Evolutionary conservation across 495 filamentous ascomycete genomes (phyloP), one percentile per base, ranked within the genome.

Genomic region (Annulohypoxylon stygium): DNA sequence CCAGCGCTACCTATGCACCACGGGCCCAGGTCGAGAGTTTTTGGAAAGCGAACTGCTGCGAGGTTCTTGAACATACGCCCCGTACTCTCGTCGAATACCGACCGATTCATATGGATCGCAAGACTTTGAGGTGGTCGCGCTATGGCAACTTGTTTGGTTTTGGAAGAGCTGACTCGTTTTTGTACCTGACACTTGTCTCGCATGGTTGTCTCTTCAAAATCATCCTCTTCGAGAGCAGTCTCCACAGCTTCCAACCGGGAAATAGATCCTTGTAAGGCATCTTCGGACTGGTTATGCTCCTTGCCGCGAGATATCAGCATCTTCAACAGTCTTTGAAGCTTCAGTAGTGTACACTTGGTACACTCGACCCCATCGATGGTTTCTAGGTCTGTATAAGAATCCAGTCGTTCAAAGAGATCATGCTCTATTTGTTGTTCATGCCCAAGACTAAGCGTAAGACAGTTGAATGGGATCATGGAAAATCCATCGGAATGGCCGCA

Each of bases 391-490:
- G 94, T 97, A 77, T 93, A 97, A 57, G 93, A 89, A 75, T 94
- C 91, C 36, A 99, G 82, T 73, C 93, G 93, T 48, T 95, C 90
- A 57, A 88, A 86, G 0, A 99, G 76, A 70, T 91, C 87, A 70
- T 91, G 91, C 58, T 23, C 20, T 23, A 84, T 79, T 43, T 71
- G 80, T 69, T 76, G 78, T 14, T 83, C 83, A 37, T 77, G 75
- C 5, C 89, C 91, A 0, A 98, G 86, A 39, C 89, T 92, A 0
- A 99, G 88, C 5, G 97, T 98, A 60, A 99, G 82, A 78, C 93
- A 97, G 73, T 97, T 97, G 85, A 98, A 98, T 0, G 94, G 93
- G 45, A 93, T 95, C 74, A 98, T 86, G 10, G 90, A 92, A 36
- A 98, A 84, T 2, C 93, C 93, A 73, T 97, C 93, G 0, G 93